These are phyloP conservation scores for Quercus tomentella DNA, from an alignment of 331 rosid species.

Conservation along the genomic window DNA sequence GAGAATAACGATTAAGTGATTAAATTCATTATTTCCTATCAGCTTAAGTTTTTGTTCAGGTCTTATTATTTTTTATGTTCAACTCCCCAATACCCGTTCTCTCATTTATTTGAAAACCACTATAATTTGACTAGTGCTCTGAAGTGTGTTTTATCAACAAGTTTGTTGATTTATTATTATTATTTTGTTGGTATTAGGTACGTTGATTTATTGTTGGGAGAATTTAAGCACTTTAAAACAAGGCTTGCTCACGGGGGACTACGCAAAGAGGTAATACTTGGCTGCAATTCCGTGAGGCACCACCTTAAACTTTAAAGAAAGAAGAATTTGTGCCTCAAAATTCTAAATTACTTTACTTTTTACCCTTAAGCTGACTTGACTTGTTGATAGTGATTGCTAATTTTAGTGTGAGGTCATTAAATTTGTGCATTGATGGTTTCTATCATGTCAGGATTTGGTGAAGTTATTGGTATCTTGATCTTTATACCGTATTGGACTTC, in stretches of 20 bases:
- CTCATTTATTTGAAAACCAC: not conserved
- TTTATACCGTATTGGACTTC: not conserved
- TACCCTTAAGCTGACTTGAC: not conserved
- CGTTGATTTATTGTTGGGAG: slow-evolving; percentile 94
- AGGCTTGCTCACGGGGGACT: slow-evolving; percentile 88
- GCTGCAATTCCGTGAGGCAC: not conserved
- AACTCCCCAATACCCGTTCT: not conserved
- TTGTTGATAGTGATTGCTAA: not conserved
- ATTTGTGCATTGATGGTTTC: not conserved
- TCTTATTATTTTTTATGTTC: not conserved
- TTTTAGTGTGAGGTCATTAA: not conserved
- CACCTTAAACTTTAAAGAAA: not conserved
- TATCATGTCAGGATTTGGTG: not conserved
- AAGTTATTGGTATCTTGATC: not conserved
- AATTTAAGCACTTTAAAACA: slow-evolving; percentile 95
- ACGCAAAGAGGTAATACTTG: slow-evolving; percentile 77
- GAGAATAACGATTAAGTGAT: not conserved
- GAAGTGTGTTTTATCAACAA: slow-evolving; percentile 47
- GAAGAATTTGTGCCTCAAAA: not conserved
- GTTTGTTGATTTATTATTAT: slow-evolving; percentile 60
- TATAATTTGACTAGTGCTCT: slow-evolving; percentile 16
- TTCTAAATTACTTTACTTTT: not conserved
- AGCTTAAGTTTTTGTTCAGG: not conserved
- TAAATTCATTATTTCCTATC: too few species aligned
- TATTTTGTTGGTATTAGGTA: slow-evolving; percentile 32